Conservation (phyloP, 352 stramenopile genomes). For the Blastocystis sp. region DNA sequence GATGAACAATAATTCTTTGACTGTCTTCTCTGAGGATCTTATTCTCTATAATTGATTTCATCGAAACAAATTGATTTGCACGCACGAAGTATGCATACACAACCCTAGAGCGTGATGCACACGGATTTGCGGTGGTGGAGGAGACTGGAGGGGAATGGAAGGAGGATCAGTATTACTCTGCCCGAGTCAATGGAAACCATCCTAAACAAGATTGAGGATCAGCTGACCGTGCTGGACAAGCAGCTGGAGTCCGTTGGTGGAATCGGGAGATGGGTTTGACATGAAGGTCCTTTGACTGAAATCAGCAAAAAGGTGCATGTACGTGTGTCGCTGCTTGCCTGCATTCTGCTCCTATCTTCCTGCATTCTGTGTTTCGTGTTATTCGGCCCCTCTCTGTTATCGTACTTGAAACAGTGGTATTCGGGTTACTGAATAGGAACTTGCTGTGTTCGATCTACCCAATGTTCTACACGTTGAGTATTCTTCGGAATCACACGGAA, state of each 20-base stretch:
- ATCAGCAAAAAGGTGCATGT: slow-evolving; percentile 59
- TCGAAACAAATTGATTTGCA: too few relatives aligned
- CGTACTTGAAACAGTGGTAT: neutral
- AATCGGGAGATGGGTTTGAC: neutral
- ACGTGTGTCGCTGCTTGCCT: slow-evolving; percentile 31
- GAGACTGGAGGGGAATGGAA: too few relatives aligned
- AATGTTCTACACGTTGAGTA: slow-evolving; percentile 20
- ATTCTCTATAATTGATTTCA: too few relatives aligned
- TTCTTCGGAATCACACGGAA: slow-evolving; percentile 13
- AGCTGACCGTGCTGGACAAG: slow-evolving; percentile 30
- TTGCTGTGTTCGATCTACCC: slow-evolving; percentile 29
- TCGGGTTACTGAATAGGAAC: slow-evolving; percentile 10
- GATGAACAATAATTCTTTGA: too few relatives aligned
- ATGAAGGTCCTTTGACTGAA: slow-evolving; percentile 14
- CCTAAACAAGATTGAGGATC: slow-evolving; percentile 57
- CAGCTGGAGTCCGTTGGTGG: slow-evolving; percentile 28
- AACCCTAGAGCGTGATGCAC: too few relatives aligned
- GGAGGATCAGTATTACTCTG: too few relatives aligned
- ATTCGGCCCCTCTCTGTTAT: slow-evolving; percentile 46
- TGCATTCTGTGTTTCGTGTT: slow-evolving; percentile 38
- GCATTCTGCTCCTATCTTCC: slow-evolving; percentile 10
- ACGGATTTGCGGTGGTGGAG: too few relatives aligned
- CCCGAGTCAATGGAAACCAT: slow-evolving; percentile 17
- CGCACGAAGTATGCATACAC: too few relatives aligned
- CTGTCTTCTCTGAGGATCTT: too few relatives aligned